phyloP scores from a whole-genome alignment of 106 monocot species.

The Platanthera zijinensis region DNA sequence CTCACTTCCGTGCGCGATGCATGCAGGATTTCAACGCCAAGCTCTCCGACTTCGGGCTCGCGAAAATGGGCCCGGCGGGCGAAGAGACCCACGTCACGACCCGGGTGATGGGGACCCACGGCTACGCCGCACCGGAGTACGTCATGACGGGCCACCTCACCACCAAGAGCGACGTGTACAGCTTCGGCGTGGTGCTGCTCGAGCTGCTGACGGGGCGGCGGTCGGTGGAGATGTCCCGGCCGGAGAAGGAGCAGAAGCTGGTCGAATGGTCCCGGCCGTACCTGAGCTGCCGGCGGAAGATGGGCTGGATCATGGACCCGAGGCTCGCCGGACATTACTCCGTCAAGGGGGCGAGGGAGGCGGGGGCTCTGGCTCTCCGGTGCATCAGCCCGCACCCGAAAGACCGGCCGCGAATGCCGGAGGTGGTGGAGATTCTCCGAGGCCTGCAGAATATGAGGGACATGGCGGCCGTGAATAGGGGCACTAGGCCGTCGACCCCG shows the following conservation, averaged over 20 bases:
- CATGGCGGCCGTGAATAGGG: slow-evolving; percentile 46
- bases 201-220: slow-evolving; percentile 77
- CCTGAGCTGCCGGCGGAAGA: slow-evolving; percentile 39
- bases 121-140: slow-evolving; percentile 76
- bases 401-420: slow-evolving; percentile 69
- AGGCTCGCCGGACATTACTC: slow-evolving; percentile 76
- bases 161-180: slow-evolving; percentile 76
- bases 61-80: slow-evolving; percentile 68
- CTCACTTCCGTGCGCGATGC: not conserved
- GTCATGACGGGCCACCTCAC: slow-evolving; percentile 82
- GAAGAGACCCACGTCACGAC: slow-evolving; percentile 70
- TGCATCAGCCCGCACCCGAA: slow-evolving; percentile 67
- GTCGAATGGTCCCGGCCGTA: slow-evolving; percentile 78
- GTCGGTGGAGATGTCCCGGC: slow-evolving; percentile 53
- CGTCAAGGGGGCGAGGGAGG: slow-evolving; percentile 48
- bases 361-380: slow-evolving; percentile 45
- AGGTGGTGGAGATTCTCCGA: slow-evolving; percentile 45
- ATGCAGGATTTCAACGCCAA: slow-evolving; percentile 49
- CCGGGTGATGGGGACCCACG: slow-evolving; percentile 71
- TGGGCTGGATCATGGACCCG: slow-evolving; percentile 76
- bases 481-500: slow-evolving; percentile 25
- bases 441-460: slow-evolving; percentile 52
- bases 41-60: slow-evolving; percentile 71
- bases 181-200: slow-evolving; percentile 78
- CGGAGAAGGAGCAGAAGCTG: slow-evolving; percentile 70